phyloP scores from a whole-genome alignment of 306 rosid genomes.

The Begonia peltatifolia region DNA sequence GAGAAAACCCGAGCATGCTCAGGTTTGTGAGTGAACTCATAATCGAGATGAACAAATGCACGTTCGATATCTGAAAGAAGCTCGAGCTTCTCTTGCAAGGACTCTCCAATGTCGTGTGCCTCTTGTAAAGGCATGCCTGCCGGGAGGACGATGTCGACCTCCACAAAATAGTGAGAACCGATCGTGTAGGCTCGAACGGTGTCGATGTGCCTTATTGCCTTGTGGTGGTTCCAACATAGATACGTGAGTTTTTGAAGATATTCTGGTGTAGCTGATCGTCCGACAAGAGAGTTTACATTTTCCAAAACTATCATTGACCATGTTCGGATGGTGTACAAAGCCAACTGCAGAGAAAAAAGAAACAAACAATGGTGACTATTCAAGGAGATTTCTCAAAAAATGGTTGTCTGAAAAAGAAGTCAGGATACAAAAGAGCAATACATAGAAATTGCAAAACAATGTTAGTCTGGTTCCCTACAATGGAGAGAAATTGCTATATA shows the following conservation, averaged over 20 bases:
- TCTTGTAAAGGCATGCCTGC: constrained; percentile 41
- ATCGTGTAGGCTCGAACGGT: constrained; percentile 71
- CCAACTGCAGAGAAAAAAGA: constrained; percentile 39
- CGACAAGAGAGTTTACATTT: constrained; percentile 74
- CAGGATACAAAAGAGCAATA: too few species aligned
- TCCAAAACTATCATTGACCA: constrained; percentile 88
- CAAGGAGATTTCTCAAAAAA: too few species aligned
- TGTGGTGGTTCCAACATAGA: constrained; percentile 69
- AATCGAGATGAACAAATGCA: constrained; percentile 85
- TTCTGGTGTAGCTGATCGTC: constrained; percentile 64
- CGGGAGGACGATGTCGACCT: constrained; percentile 63
- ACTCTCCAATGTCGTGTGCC: constrained; percentile 80
- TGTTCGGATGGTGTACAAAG: constrained; percentile 61
- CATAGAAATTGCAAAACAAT: too few species aligned
- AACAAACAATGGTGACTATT: too few species aligned
- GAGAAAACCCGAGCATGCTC: constrained; percentile 22
- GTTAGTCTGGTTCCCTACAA: too few species aligned
- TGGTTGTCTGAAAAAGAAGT: too few species aligned
- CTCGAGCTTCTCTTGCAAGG: constrained; percentile 83
- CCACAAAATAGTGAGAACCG: constrained; percentile 70
- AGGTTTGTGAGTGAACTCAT: constrained; percentile 55
- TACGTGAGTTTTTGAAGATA: constrained; percentile 71
- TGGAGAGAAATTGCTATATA: too few species aligned
- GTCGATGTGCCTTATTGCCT: constrained; percentile 54
- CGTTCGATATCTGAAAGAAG: constrained; percentile 60